Evolutionary conservation across 805 yeast species (phyloP).

Genomic region (Saturnispora sanitii): DNA sequence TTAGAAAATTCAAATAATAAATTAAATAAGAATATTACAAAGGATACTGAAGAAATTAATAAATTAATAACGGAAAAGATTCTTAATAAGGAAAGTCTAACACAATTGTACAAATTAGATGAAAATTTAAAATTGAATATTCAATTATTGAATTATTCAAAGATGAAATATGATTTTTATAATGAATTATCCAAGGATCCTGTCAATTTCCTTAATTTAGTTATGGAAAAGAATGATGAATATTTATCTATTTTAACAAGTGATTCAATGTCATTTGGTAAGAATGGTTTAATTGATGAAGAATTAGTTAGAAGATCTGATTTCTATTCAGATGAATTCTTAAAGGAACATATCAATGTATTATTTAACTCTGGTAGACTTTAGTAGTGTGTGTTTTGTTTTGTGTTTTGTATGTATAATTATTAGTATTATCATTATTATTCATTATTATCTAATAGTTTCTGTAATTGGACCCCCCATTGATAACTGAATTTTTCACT

Average conservation of each 20-base stretch:
- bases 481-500: slow-evolving; percentile 12
- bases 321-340: slow-evolving; percentile 69
- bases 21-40: slow-evolving; percentile 26
- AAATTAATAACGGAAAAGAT: slow-evolving; percentile 36
- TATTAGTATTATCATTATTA: not conserved
- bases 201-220: slow-evolving; percentile 56
- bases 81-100: slow-evolving; percentile 32
- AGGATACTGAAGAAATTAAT: slow-evolving; percentile 32
- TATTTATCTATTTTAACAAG: slow-evolving; percentile 79
- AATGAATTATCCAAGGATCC: slow-evolving; percentile 69
- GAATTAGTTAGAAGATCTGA: slow-evolving; percentile 78
- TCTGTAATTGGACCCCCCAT: slow-evolving; percentile 14
- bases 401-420: not conserved
- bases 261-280: slow-evolving; percentile 39
- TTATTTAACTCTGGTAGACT: slow-evolving; percentile 51
- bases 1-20: slow-evolving; percentile 25
- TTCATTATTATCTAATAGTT: slow-evolving; percentile 9
- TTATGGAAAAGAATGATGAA: slow-evolving; percentile 73
- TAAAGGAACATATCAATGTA: slow-evolving; percentile 71
- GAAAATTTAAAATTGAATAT: slow-evolving; percentile 37
- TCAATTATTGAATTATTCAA: slow-evolving; percentile 43
- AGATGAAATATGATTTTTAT: slow-evolving; percentile 70
- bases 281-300: slow-evolving; percentile 45
- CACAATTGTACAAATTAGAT: slow-evolving; percentile 28
- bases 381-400: slow-evolving; percentile 13